Evolutionary conservation across 192 early-diverging fungal genomes (phyloP).

Genomic region (Entomortierella parvispora): DNA sequence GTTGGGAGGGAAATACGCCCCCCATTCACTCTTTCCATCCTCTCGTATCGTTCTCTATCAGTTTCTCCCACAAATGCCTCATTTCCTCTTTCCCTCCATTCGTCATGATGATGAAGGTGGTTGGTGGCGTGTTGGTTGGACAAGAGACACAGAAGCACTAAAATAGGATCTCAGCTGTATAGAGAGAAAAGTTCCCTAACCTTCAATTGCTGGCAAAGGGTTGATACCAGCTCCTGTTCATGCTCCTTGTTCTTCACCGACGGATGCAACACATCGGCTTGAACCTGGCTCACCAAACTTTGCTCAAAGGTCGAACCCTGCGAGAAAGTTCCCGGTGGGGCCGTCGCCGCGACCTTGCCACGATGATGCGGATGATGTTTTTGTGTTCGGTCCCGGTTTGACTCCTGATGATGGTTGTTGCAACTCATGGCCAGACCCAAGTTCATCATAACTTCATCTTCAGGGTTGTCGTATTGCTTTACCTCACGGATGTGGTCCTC

Average conservation of each 20-base stretch:
- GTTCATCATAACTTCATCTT: slow-evolving; percentile 35
- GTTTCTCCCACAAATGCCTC: too few relatives aligned
- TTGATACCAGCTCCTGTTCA: slow-evolving; percentile 28
- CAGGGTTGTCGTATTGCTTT: slow-evolving; percentile 33
- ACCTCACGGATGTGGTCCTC: slow-evolving; percentile 46
- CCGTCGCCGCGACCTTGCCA: too few relatives aligned
- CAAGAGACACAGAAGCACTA: neutral
- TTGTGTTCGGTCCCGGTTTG: neutral
- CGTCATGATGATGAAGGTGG: too few relatives aligned
- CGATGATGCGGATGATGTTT: neutral
- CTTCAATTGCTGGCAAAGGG: slow-evolving; percentile 42
- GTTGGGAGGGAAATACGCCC: too few relatives aligned
- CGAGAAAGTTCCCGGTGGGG: too few relatives aligned
- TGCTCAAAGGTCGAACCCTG: slow-evolving; percentile 28
- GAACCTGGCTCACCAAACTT: slow-evolving; percentile 17
- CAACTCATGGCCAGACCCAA: slow-evolving; percentile 29
- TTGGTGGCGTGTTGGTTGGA: too few relatives aligned
- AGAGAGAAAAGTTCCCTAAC: slow-evolving; percentile 3
- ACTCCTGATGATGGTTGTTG: neutral
- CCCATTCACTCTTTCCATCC: too few relatives aligned
- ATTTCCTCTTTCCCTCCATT: too few relatives aligned
- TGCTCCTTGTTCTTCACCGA: slow-evolving; percentile 13
- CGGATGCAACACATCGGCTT: slow-evolving; percentile 20
- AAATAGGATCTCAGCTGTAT: too few relatives aligned
- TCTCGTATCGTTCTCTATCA: too few relatives aligned